phyloP scores from a whole-genome alignment of 148 eudicot genomes.

The Suaeda aralocaspica region DNA sequence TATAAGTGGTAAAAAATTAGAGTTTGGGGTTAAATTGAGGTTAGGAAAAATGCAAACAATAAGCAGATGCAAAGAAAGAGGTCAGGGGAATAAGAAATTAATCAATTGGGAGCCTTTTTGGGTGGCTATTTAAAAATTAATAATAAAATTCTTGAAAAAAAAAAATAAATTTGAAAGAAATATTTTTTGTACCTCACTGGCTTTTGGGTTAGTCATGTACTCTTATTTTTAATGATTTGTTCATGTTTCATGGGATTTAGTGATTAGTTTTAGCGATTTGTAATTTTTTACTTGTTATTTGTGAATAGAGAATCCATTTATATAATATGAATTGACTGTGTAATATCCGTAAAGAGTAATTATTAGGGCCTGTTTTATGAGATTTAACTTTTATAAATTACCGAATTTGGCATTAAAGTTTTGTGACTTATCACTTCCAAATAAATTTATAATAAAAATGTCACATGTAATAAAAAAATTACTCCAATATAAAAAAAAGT shows the following conservation, averaged over 20 bases:
- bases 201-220: constrained; percentile 8
- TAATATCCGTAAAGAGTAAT: no score
- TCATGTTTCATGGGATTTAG: not conserved
- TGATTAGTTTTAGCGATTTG: not conserved
- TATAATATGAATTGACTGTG: no score
- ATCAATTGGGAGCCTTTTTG: constrained; percentile 61
- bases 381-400: no score
- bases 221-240: not conserved
- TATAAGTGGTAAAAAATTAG: constrained; percentile 25
- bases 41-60: constrained; percentile 36
- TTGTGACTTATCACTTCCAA: no score
- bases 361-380: no score
- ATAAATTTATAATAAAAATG: no score
- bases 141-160: not conserved
- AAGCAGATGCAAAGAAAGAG: constrained; percentile 71
- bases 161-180: not conserved
- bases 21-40: constrained; percentile 42
- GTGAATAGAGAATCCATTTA: not conserved
- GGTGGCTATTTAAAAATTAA: constrained; percentile 49
- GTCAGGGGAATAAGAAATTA: constrained; percentile 43
- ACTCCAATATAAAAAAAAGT: no score
- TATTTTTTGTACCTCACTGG: constrained; percentile 10
- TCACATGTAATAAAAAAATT: no score
- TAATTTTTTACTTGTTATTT: not conserved
- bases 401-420: no score